Evolutionary conservation across 1,284 basidiomycete genomes (phyloP).

Genomic region (Trichosporon sp.): DNA sequence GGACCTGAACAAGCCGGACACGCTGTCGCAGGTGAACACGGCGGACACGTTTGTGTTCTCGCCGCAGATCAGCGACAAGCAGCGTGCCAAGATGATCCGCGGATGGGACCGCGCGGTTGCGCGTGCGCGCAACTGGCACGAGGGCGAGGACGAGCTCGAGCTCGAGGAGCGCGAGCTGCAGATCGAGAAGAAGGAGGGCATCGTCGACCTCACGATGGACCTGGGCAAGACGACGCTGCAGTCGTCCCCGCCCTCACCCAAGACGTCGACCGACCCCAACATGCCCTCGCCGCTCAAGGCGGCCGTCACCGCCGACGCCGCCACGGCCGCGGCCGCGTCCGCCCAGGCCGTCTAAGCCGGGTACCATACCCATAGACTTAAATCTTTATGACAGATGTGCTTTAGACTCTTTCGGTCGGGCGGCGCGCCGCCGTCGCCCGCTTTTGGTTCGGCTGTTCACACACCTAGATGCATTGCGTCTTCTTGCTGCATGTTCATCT

Average conservation of each 20-base stretch:
- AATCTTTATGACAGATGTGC: neutral
- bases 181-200: slow-evolving; percentile 18
- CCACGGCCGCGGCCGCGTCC: neutral
- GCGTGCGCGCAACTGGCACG: slow-evolving; percentile 67
- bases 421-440: too few species aligned
- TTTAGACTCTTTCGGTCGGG: neutral
- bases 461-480: neutral
- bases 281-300: neutral
- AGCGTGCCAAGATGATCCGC: slow-evolving; percentile 62
- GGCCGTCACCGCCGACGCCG: neutral
- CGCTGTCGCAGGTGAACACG: slow-evolving; percentile 82
- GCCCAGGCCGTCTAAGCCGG: neutral
- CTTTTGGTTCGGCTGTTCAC: too few species aligned
- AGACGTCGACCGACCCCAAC: neutral
- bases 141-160: slow-evolving; percentile 16
- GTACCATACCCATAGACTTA: neutral
- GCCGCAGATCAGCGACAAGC: slow-evolving; percentile 57
- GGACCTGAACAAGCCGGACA: slow-evolving; percentile 80
- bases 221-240: neutral
- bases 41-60: slow-evolving; percentile 70
- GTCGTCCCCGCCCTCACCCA: neutral
- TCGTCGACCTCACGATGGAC: slow-evolving; percentile 5
- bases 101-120: slow-evolving; percentile 83
- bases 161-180: slow-evolving; percentile 21
- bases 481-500: too few species aligned